Conservation (phyloP, 129 eudicot genomes). For the Flaveria linearis region DNA sequence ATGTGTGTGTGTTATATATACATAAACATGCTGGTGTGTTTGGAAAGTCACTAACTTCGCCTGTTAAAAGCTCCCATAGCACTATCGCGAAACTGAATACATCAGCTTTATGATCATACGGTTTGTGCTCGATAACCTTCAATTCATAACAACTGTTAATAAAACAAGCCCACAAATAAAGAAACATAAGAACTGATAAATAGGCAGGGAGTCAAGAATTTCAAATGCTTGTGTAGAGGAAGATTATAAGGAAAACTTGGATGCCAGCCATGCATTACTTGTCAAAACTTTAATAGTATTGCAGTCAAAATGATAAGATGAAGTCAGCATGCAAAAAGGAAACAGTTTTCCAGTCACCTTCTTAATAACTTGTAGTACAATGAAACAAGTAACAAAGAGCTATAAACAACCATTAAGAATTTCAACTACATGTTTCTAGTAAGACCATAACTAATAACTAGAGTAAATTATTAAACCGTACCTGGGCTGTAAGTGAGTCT, state of each 20-base stretch:
- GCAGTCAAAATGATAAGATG: neutral
- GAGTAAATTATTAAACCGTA: conserved; percentile 16
- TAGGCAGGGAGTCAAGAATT: neutral
- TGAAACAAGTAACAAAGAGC: conserved; percentile 3
- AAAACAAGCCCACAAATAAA: conserved; percentile 29
- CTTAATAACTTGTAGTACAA: conserved; percentile 7
- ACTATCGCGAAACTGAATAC: conserved; percentile 77
- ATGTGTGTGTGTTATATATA: neutral
- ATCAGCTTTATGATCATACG: conserved; percentile 85
- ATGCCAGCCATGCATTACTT: conserved; percentile 1
- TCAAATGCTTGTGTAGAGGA: conserved; percentile 8
- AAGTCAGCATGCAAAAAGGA: neutral
- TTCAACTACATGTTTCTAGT: conserved; percentile 11
- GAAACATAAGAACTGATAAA: conserved; percentile 11
- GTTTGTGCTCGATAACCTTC: conserved; percentile 82
- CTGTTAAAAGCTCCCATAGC: conserved; percentile 80
- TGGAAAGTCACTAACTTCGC: conserved; percentile 52
- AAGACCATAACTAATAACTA: conserved; percentile 10
- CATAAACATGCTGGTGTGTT: neutral
- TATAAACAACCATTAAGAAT: conserved; percentile 7
- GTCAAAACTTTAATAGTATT: neutral
- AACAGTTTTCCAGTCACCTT: neutral
- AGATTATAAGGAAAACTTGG: neutral
- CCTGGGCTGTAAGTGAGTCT: neutral
- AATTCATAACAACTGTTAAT: conserved; percentile 42